phyloP scores from a whole-genome alignment of 768 basidiomycete genomes.

The Asterophora lycoperdoides region DNA sequence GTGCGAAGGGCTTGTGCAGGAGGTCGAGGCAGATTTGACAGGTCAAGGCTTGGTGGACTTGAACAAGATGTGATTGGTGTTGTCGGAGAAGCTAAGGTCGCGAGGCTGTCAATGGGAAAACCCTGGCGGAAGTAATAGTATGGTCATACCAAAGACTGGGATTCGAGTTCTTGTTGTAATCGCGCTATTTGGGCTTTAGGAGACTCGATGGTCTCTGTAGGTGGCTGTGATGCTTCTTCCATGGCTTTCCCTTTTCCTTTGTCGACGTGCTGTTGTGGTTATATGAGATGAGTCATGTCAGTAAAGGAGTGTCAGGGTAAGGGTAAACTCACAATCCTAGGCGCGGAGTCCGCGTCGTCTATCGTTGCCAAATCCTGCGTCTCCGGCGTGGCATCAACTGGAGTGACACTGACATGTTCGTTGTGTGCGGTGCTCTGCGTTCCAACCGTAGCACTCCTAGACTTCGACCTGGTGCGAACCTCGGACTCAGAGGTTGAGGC shows the following conservation, averaged over 20 bases:
- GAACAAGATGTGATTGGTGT: conserved; percentile 49
- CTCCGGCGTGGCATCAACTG: background rate
- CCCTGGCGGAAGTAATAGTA: background rate
- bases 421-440: conserved; percentile 8
- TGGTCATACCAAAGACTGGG: conserved; percentile 34
- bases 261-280: conserved; percentile 22
- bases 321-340: conserved; percentile 19
- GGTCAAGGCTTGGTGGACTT: conserved; percentile 59
- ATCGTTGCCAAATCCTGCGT: conserved; percentile 1
- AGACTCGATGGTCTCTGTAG: conserved; percentile 14
- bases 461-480: conserved; percentile 10
- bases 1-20: conserved; percentile 67
- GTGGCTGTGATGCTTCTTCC: conserved; percentile 19
- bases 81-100: conserved; percentile 40
- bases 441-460: conserved; percentile 14
- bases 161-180: conserved; percentile 41
- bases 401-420: background rate
- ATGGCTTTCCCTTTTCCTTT: conserved; percentile 39
- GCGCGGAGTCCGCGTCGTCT: conserved; percentile 3
- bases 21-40: conserved; percentile 80
- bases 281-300: background rate
- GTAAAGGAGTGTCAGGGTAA: background rate
- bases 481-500: conserved; percentile 12
- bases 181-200: conserved; percentile 29
- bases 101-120: background rate